Conservation (phyloP, 495 filamentous ascomycete species). For the Annulohypoxylon moriforme region DNA sequence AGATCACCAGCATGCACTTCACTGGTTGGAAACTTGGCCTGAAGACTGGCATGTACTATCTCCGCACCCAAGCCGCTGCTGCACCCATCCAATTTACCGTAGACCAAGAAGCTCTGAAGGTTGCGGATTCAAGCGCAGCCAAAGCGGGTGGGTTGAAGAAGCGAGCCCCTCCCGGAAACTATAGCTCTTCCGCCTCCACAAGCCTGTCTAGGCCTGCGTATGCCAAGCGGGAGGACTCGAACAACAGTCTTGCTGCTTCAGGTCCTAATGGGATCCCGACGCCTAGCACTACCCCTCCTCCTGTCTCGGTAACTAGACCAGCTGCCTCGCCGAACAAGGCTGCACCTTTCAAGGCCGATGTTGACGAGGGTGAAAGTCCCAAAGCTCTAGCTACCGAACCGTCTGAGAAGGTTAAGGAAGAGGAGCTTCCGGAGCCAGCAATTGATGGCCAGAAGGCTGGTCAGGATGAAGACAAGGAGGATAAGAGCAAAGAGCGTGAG, state of each 20-base stretch:
- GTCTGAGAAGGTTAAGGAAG: conserved; percentile 62
- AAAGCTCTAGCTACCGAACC: conserved; percentile 79
- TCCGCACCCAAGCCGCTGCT: conserved; percentile 95
- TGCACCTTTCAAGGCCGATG: conserved; percentile 73
- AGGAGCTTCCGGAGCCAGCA: conserved; percentile 67
- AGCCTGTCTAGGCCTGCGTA: conserved; percentile 56
- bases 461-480: conserved; percentile 67
- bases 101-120: conserved; percentile 94
- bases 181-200: conserved; percentile 56
- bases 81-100: conserved; percentile 99
- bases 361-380: conserved; percentile 77
- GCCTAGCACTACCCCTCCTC: conserved; percentile 69
- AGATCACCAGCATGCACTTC: conserved; percentile 99
- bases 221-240: conserved; percentile 55
- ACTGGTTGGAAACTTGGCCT: conserved; percentile 98
- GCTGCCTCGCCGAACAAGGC: conserved; percentile 60
- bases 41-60: conserved; percentile 99
- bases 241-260: conserved; percentile 33
- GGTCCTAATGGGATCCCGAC: conserved; percentile 69
- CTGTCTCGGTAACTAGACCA: conserved; percentile 54
- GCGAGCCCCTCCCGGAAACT: conserved; percentile 68
- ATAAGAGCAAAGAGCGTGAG: conserved; percentile 75
- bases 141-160: conserved; percentile 70
- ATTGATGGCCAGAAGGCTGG: conserved; percentile 59
- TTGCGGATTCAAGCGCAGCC: conserved; percentile 84